Percentiles rank a stretch among this genome's conserved stretches.
Evolutionary conservation across 495 filamentous ascomycete genomes (phyloP).

Genomic region (Penicillium longicatenatum): DNA sequence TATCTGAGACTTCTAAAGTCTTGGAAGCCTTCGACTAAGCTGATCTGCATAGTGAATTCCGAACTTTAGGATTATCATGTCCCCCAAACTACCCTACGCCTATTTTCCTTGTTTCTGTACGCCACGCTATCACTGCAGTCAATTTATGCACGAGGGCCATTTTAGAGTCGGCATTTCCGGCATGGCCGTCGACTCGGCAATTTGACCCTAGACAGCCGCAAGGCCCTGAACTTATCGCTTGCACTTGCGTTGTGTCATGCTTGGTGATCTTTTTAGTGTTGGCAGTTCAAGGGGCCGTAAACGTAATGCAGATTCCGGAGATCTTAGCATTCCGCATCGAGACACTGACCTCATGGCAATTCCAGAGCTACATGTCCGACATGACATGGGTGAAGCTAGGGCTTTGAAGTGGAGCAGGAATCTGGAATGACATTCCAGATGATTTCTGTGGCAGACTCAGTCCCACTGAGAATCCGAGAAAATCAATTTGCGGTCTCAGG

Average conservation of each 20-base stretch:
- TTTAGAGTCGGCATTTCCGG: neutral
- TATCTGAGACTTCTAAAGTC: neutral
- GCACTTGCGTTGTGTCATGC: no score
- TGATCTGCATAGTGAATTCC: neutral
- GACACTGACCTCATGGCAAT: neutral
- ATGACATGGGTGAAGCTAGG: neutral
- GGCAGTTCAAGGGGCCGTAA: neutral
- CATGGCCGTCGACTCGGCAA: neutral
- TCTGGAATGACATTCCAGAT: constrained; percentile 20
- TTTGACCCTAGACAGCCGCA: neutral
- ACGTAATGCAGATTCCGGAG: neutral
- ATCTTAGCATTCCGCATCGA: neutral
- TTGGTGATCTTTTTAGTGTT: no score
- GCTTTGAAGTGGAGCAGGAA: constrained; percentile 20
- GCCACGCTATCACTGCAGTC: neutral
- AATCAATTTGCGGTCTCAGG: neutral
- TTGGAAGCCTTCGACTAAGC: neutral
- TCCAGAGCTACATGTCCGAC: neutral
- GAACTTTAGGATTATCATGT: neutral
- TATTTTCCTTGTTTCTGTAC: neutral
- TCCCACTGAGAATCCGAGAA: neutral
- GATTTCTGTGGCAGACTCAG: constrained; percentile 12
- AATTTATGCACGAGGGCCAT: neutral
- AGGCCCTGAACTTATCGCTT: neutral
- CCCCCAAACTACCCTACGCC: neutral